phyloP scores from a whole-genome alignment of 2,329 filamentous ascomycete genomes.

The Albophoma yamanashiensis region DNA sequence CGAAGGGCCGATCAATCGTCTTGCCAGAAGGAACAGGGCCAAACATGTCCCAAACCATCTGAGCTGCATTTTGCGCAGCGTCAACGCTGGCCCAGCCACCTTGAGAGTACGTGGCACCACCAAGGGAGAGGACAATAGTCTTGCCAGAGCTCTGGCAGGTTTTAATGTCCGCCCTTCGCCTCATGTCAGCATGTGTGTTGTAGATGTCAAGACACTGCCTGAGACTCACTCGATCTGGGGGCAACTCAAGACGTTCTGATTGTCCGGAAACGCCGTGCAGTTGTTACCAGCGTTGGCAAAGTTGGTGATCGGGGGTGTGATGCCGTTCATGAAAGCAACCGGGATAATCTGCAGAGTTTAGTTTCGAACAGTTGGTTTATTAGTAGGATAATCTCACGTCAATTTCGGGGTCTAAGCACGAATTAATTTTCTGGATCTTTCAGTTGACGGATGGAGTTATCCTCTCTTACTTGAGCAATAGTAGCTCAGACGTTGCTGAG shows the following conservation, averaged over 20 bases:
- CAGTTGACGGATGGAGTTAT: not conserved
- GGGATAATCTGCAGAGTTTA: constrained; percentile 37
- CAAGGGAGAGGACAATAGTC: constrained; percentile 62
- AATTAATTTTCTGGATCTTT: not conserved
- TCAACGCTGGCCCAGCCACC: constrained; percentile 48
- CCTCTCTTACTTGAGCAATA: constrained; percentile 46
- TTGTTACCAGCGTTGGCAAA: constrained; percentile 54
- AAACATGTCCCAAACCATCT: constrained; percentile 61
- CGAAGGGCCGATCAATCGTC: constrained; percentile 52
- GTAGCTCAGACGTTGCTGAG: constrained; percentile 42
- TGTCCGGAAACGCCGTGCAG: constrained; percentile 49
- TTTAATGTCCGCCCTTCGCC: constrained; percentile 26
- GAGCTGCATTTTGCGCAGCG: constrained; percentile 44
- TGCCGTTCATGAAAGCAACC: constrained; percentile 49
- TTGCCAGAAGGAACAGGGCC: constrained; percentile 40
- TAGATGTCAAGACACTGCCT: constrained; percentile 7
- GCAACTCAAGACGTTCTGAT: constrained; percentile 43
- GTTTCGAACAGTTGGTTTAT: no score
- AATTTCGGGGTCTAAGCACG: constrained; percentile 28
- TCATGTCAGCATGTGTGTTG: constrained; percentile 11
- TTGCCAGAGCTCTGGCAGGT: constrained; percentile 55
- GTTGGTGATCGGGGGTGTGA: constrained; percentile 47
- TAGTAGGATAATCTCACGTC: constrained; percentile 24
- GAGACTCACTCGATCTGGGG: constrained; percentile 50
- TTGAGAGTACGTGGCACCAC: constrained; percentile 59